Evolutionary conservation across 495 filamentous ascomycete species (phyloP), one percentile per base, ranked within the genome.

Genomic region (Cetradonia linearis): DNA sequence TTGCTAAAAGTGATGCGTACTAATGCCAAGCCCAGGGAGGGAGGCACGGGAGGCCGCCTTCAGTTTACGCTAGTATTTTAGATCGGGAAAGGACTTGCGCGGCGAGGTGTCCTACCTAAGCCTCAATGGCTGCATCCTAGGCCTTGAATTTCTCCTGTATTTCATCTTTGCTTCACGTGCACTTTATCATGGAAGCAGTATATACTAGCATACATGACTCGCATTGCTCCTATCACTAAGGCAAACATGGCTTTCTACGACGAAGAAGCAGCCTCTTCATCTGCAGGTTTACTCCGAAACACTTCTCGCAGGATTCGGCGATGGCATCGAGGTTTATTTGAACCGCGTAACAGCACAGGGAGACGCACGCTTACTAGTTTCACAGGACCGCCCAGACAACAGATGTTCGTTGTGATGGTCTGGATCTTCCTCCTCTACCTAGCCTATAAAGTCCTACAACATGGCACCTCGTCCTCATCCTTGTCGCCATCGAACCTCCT

Each of bases 301-400:
- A 57, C 40, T 9, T 44, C 55, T 18, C 50, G 50, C 50, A 54
- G 31, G 11, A 54, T 54, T 30, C 38, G 55, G 34, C 55, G 61
- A 33, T 63, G 42, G 42, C 56, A 52, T 53, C 57, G 47, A 59
- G 60, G 60, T 62, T 36, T 11, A 23, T 28, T 38, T 31, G 13
- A 27, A 44, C 36, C n/a, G 28, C 14, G 13, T 13, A 31, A n/a
- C 16, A 18, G 28, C 10, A 38, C 3, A 10, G 7, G n/a, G 34
- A 16, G 13, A 25, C 18, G 20, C 48, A 54, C 16, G 13, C 23
- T 53, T 38, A 49, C 42, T 58, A 25, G 58, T 5, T 31, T 28
- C 25, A 37, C 40, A 63, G 62, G 62, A n/a, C 47, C 62, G n/a
- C 62, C 57, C n/a, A 44, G 62, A 44, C 56, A 60, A 50, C 56